Evolutionary conservation across 78 protist species (phyloP), one percentile per base, ranked within the genome.

Genomic region (Planoprotostelium fungivorum): DNA sequence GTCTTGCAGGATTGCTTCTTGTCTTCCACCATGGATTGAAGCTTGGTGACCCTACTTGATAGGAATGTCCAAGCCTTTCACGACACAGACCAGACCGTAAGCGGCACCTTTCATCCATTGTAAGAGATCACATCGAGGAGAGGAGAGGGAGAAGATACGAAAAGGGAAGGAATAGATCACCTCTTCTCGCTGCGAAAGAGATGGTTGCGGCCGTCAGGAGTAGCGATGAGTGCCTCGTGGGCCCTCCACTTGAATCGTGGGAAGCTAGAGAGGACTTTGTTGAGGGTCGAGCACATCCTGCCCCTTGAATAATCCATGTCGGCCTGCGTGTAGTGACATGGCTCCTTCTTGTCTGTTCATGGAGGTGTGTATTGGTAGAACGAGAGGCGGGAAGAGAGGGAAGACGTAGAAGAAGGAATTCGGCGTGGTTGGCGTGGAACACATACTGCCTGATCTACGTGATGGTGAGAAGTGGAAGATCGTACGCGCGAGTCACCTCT

Each of bases 1-100:
- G 97, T 29, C 97, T 87, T 34, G 91, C 87, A 36, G 34, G 92
- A 63, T 85, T 84, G 90, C 89, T 89, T 89, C 91, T 91, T n/a
- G n/a, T n/a, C n/a, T n/a, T n/a, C n/a, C n/a, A n/a, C n/a, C n/a
- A n/a, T n/a, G n/a, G n/a, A n/a, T 92, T 37, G 85, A 38, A 98
- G 97, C 23, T 34, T 28, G 29, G 38, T 73, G 86, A 98, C 84
- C 35, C 63, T 90, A 35, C 92, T 95, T 95, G 38, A 98, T 84
- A n/a, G 89, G 31, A 10, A 98, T 84, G 35, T 98, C 98, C 0
- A 91, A 36, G 16, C 98, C 98, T 86, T 96, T 95, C 38, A 97
- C 97, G 10, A 96, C 37, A 63, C 97, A 98, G 0, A 96, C 99
- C 1, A 97, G 87, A 37, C 98, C 99, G n/a, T n/a, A n/a, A n/a